Conservation (phyloP, 257 asterid genomes). For the Solanum pimpinellifolium region DNA sequence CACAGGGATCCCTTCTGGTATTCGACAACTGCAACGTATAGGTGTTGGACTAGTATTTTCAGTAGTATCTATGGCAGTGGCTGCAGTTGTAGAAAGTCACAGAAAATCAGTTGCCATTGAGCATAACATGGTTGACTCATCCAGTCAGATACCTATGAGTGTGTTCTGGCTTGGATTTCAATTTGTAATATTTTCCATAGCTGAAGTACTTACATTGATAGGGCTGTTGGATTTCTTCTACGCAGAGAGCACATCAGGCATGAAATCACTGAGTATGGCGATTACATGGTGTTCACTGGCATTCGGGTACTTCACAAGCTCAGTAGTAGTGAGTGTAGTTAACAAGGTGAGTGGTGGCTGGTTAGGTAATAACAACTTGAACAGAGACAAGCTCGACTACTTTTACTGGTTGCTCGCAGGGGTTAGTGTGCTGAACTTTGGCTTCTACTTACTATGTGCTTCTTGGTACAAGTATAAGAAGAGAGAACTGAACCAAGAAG, state of each 20-base stretch:
- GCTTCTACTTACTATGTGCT: constrained; percentile 39
- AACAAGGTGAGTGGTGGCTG: constrained; percentile 67
- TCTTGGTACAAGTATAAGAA: constrained; percentile 60
- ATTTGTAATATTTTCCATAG: constrained; percentile 34
- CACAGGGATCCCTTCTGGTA: constrained; percentile 13
- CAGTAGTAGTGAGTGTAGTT: constrained; percentile 55
- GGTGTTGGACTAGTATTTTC: not conserved
- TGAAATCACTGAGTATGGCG: constrained; percentile 58
- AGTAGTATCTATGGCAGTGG: not conserved
- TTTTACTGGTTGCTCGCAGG: constrained; percentile 51
- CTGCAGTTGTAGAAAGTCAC: not conserved
- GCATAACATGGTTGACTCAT: constrained; percentile 47
- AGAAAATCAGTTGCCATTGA: constrained; percentile 30
- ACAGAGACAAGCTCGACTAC: constrained; percentile 47
- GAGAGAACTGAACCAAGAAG: constrained; percentile 18
- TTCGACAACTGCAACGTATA: constrained; percentile 16
- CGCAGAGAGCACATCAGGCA: constrained; percentile 49
- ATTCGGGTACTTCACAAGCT: constrained; percentile 54
- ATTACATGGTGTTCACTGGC: constrained; percentile 64
- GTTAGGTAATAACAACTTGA: constrained; percentile 48
- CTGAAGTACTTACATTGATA: constrained; percentile 58
- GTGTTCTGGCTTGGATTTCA: constrained; percentile 61
- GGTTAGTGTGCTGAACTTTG: constrained; percentile 40
- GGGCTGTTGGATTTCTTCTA: constrained; percentile 68
- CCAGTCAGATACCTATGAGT: constrained; percentile 40